A percentile compares a stretch with the other conserved stretches of the same genome.
Conservation (phyloP, 2,329 filamentous ascomycete genomes). For the Diplodia intermedia region DNA sequence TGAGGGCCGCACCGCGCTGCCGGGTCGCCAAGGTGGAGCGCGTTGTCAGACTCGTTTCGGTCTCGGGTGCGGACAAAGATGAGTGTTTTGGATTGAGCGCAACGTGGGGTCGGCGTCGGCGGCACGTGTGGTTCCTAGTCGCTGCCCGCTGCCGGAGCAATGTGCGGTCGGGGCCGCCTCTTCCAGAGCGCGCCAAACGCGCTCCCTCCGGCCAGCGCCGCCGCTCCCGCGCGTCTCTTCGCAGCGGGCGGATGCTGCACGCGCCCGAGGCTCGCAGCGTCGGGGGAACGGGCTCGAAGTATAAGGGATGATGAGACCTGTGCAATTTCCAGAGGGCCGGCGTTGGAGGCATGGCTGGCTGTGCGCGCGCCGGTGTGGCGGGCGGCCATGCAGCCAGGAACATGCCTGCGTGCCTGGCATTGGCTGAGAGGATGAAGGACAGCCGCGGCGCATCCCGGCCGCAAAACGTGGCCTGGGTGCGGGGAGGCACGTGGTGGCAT, state of each 20-base stretch:
- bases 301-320: constrained; percentile 21
- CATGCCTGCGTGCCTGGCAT: constrained; percentile 27
- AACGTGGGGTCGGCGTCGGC: constrained; percentile 18
- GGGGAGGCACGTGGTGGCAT: constrained; percentile 32
- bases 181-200: neutral
- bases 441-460: constrained; percentile 29
- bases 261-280: neutral
- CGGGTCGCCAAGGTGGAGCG: constrained; percentile 22
- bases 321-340: constrained; percentile 26
- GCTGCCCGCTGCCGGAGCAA: constrained; percentile 2
- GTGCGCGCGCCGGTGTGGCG: constrained; percentile 18
- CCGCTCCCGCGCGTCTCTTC: constrained; percentile 14
- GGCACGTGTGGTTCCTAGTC: neutral
- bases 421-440: constrained; percentile 14
- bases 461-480: constrained; percentile 31
- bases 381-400: constrained; percentile 30
- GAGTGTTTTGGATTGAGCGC: constrained; percentile 28
- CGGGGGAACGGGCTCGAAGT: constrained; percentile 8
- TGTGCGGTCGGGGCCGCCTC: constrained; percentile 1
- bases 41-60: constrained; percentile 20
- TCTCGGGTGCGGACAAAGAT: constrained; percentile 13
- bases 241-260: constrained; percentile 11
- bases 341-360: constrained; percentile 13
- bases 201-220: constrained; percentile 10
- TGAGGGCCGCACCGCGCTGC: constrained; percentile 9